Conservation (phyloP, 495 filamentous ascomycete genomes). For the Talaromyces liani region DNA sequence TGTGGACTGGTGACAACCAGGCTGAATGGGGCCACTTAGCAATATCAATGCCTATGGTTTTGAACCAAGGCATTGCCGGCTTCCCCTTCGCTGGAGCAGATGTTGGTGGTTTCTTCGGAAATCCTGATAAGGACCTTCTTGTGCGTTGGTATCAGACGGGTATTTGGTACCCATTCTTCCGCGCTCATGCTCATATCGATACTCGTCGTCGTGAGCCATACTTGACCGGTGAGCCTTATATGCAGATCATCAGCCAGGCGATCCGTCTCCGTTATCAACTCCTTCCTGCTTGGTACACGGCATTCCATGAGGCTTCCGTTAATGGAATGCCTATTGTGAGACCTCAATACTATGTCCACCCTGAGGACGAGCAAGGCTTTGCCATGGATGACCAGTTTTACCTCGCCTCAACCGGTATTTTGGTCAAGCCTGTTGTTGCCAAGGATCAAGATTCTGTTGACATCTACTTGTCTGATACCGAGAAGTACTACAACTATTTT, state of each 20-base stretch:
- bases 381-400: conserved; percentile 91
- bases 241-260: conserved; percentile 76
- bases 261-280: conserved; percentile 84
- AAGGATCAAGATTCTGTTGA: conserved; percentile 65
- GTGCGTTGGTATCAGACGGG: conserved; percentile 96
- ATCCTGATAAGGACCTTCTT: conserved; percentile 83
- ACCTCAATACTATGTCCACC: conserved; percentile 87
- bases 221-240: conserved; percentile 75
- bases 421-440: conserved; percentile 78
- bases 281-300: conserved; percentile 92
- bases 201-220: conserved; percentile 92
- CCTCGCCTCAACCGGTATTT: conserved; percentile 73
- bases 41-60: conserved; percentile 81
- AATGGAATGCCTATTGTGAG: conserved; percentile 82
- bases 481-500: conserved; percentile 92
- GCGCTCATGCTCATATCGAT: conserved; percentile 96
- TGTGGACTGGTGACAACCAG: conserved; percentile 98
- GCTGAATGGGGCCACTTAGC: conserved; percentile 88
- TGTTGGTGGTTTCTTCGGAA: conserved; percentile 97
- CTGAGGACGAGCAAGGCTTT: conserved; percentile 78
- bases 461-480: conserved; percentile 79
- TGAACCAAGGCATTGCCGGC: conserved; percentile 84
- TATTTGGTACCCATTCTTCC: conserved; percentile 98
- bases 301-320: conserved; percentile 80
- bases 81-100: conserved; percentile 94